Evolutionary conservation across 1,284 basidiomycete species (phyloP).

Genomic region (Filobasidium uniguttulatum): DNA sequence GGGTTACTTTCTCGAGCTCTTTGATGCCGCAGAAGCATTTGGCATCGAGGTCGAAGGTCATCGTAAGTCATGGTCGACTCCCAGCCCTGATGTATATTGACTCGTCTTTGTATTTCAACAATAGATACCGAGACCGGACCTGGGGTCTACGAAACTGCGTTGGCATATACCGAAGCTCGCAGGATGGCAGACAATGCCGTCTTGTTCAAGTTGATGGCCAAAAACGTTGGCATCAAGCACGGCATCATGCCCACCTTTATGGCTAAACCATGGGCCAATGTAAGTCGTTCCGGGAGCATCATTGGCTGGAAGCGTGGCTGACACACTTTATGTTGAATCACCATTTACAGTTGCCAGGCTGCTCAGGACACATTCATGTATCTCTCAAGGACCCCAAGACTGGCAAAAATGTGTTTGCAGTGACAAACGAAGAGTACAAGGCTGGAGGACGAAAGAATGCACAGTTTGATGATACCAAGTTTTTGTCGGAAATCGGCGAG

Average conservation of each 20-base stretch:
- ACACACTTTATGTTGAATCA: constrained; percentile 3
- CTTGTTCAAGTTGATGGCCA: constrained; percentile 83
- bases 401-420: constrained; percentile 67
- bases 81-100: neutral
- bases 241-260: constrained; percentile 90
- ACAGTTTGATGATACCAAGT: constrained; percentile 64
- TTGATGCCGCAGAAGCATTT: constrained; percentile 60
- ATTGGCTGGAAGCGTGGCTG: neutral
- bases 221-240: constrained; percentile 78
- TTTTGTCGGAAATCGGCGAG: constrained; percentile 71
- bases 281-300: constrained; percentile 37
- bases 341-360: constrained; percentile 81
- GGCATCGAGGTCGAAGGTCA: constrained; percentile 79
- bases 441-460: constrained; percentile 54
- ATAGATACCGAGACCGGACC: constrained; percentile 91
- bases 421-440: constrained; percentile 43
- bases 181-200: constrained; percentile 90
- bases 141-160: constrained; percentile 78
- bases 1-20: constrained; percentile 78
- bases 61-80: constrained; percentile 45
- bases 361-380: constrained; percentile 86
- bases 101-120: constrained; percentile 9
- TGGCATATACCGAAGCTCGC: constrained; percentile 70
- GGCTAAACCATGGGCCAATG: constrained; percentile 90
- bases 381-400: constrained; percentile 53